Conservation (phyloP, 129 eudicot genomes). For the Lactuca sativa region DNA sequence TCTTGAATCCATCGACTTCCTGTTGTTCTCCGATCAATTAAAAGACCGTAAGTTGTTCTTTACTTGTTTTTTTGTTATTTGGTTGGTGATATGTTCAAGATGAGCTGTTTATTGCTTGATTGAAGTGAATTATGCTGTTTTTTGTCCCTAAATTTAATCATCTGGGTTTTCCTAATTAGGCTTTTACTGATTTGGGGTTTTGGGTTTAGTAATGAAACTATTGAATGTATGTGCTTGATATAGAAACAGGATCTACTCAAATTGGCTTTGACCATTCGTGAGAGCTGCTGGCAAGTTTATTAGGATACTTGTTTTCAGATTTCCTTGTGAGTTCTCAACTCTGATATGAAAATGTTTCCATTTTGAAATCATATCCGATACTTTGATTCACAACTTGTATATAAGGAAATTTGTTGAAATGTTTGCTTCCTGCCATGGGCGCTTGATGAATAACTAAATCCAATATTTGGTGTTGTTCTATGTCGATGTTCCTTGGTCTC, state of each 20-base stretch:
- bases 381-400: neutral
- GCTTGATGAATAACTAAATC: no score
- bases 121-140: slow-evolving; percentile 6
- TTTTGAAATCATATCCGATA: neutral
- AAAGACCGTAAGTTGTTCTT: slow-evolving; percentile 17
- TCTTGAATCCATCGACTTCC: slow-evolving; percentile 4
- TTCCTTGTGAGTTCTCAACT: slow-evolving; percentile 1
- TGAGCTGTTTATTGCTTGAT: slow-evolving; percentile 27
- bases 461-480: neutral
- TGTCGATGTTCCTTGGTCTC: neutral
- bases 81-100: slow-evolving; percentile 16
- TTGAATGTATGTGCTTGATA: slow-evolving; percentile 22
- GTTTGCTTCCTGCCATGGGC: no score
- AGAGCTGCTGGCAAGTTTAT: neutral
- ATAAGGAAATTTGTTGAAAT: neutral
- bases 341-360: slow-evolving; percentile 7
- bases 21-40: neutral
- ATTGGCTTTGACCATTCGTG: neutral
- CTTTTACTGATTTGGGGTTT: slow-evolving; percentile 27
- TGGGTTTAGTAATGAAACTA: slow-evolving; percentile 20
- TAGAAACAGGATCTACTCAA: neutral
- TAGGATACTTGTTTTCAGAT: neutral
- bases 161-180: neutral
- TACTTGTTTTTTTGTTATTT: neutral
- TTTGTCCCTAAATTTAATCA: neutral